Base-by-base conservation (phyloP, 208 protist species). In the Novymonas esmeraldas region DNA sequence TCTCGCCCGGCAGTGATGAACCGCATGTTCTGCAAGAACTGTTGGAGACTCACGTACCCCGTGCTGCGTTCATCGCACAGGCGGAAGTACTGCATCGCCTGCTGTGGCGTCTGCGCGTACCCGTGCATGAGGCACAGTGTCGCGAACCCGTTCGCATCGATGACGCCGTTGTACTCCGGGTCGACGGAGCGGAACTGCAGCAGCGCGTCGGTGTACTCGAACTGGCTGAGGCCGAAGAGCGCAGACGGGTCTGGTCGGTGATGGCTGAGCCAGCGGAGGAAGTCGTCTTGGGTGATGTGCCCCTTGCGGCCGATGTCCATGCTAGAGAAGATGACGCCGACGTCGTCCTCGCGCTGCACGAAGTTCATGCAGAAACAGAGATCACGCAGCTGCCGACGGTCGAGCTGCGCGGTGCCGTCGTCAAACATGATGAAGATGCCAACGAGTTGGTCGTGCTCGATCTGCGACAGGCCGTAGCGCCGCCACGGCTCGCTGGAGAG, bases 311-410 rank as follows among this genome's bases (percentile, higher is more conserved):
- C 73, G 6, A 22, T 42, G 76, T 95, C 87, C 90, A 95, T 95
- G 26, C 76, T 76, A 6, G 50, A 20, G 46, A 95, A 95, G 18
- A 95, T 91, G 24, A 65, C 36, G 52, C 82, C 64, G 20, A 89
- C 81, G 38, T 94, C 81, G 13, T 79, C 49, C 9, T 79, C 78
- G 26, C 75, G 74, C 11, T 80, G 73, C 13, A 87, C 84, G 78
- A 90, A 95, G 68, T 95, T 95, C 38, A 93, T 73, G 79, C 85
- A 95, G 20, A 80, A 75, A 6, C 84, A 83, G 29, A 95, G 72
- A 6, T 81, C 75, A 6, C 52, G 68, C 39, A 92, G 73, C 77
- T 92, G 84, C 7, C 51, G 29, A 13, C 59, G 62, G 73, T 83
- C 70, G 22, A 95, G 70, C 26, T 61, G 41, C 29, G 87, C 90